phyloP scores from a whole-genome alignment of 2,329 filamentous ascomycete species.

The Lachnellula occidentalis region DNA sequence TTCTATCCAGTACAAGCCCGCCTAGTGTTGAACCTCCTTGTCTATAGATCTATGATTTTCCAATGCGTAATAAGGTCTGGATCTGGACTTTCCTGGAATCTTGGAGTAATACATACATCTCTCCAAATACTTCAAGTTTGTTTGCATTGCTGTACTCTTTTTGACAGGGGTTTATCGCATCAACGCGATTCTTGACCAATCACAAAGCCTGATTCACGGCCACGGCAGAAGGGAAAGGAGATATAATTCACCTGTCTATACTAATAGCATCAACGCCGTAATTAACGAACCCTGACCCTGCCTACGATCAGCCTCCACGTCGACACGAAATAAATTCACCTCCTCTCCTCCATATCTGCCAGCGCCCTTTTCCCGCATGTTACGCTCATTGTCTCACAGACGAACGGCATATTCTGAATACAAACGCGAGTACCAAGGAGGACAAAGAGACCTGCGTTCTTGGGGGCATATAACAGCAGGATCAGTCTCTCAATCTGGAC shows the following conservation, averaged over 20 bases:
- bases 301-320: conserved; percentile 15
- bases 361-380: conserved; percentile 15
- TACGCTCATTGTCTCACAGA: background rate
- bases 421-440: background rate
- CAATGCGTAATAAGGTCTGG: no score
- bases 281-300: conserved; percentile 16
- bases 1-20: no score
- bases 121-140: background rate
- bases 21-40: no score
- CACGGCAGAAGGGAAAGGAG: background rate
- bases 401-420: background rate
- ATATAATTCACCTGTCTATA: conserved; percentile 20
- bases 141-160: conserved; percentile 13
- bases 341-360: conserved; percentile 1
- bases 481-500: conserved; percentile 7
- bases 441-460: background rate
- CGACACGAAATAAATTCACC: conserved; percentile 17
- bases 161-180: conserved; percentile 10
- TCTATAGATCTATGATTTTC: no score
- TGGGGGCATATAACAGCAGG: background rate
- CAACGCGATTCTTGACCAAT: conserved; percentile 12
- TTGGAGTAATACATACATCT: no score
- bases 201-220: conserved; percentile 10
- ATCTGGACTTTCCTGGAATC: no score
- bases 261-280: conserved; percentile 23